Percentiles rank a stretch among this genome's conserved stretches.
phyloP scores from a whole-genome alignment of 192 early-diverging fungal genomes.

The Backusella sp. region DNA sequence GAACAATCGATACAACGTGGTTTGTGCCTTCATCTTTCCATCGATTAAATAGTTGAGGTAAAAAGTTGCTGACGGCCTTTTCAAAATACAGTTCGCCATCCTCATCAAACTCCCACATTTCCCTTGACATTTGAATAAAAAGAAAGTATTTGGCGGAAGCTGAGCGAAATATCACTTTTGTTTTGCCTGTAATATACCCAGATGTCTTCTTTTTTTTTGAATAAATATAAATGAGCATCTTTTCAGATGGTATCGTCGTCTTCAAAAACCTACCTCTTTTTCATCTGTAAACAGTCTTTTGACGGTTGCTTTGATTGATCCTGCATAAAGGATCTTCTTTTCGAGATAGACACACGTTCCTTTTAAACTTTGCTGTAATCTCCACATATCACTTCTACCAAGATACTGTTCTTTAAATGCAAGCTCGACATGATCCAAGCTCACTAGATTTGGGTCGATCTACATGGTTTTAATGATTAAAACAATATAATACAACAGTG shows the following conservation, averaged over 20 bases:
- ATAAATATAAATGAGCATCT: background rate
- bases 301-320: slow-evolving; percentile 73
- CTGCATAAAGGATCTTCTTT: slow-evolving; percentile 70
- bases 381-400: slow-evolving; percentile 93
- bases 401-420: slow-evolving; percentile 90
- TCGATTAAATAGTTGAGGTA: slow-evolving; percentile 82
- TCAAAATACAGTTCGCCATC: slow-evolving; percentile 96
- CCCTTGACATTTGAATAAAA: slow-evolving; percentile 94
- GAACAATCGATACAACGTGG: slow-evolving; percentile 93
- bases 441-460: slow-evolving; percentile 64
- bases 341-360: slow-evolving; percentile 73
- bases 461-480: slow-evolving; percentile 19
- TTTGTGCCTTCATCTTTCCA: slow-evolving; percentile 85
- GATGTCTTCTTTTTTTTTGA: slow-evolving; percentile 53
- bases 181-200: slow-evolving; percentile 78
- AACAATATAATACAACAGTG: background rate
- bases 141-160: slow-evolving; percentile 93
- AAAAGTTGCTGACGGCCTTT: slow-evolving; percentile 85
- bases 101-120: slow-evolving; percentile 99
- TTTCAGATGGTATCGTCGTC: background rate
- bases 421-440: slow-evolving; percentile 83
- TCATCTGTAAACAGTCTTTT: slow-evolving; percentile 77
- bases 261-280: slow-evolving; percentile 38
- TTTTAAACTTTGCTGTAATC: slow-evolving; percentile 68
- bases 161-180: slow-evolving; percentile 88